Percentiles rank a stretch among this genome's conserved stretches.
Evolutionary conservation across 1,139 yeast genomes (phyloP).

Genomic region (Debaryomyces nepalensis): DNA sequence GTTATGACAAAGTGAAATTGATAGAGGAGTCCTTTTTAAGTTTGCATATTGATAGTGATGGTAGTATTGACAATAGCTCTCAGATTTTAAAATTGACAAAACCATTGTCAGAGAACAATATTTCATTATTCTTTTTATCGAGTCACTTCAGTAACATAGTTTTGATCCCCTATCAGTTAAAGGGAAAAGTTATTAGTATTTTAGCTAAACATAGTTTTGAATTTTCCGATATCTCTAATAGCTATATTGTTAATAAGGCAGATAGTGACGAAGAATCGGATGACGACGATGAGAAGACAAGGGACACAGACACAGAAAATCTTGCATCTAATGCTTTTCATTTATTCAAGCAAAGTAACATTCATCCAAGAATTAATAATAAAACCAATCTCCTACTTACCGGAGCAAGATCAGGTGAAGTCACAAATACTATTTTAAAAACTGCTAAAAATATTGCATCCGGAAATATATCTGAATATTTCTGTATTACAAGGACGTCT

Average conservation of each 20-base stretch:
- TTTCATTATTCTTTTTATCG: constrained; percentile 65
- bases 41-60: constrained; percentile 66
- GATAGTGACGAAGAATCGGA: constrained; percentile 4
- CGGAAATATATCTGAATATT: constrained; percentile 49
- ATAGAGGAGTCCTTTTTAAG: constrained; percentile 53
- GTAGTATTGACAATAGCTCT: constrained; percentile 55
- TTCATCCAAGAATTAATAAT: constrained; percentile 50
- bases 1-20: constrained; percentile 44
- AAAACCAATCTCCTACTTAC: constrained; percentile 55
- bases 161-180: constrained; percentile 55
- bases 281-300: background rate
- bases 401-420: constrained; percentile 62
- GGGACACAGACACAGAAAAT: constrained; percentile 4
- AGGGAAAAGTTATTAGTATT: constrained; percentile 49
- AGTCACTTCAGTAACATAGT: constrained; percentile 72
- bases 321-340: constrained; percentile 36
- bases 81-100: constrained; percentile 61
- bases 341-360: constrained; percentile 43
- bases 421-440: constrained; percentile 41
- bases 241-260: constrained; percentile 27
- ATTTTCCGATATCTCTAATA: constrained; percentile 47
- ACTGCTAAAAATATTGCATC: constrained; percentile 36
- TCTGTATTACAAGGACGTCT: constrained; percentile 62
- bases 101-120: constrained; percentile 61
- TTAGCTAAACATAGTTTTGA: constrained; percentile 48